A percentile compares a stretch with the other conserved stretches of the same genome.
These are phyloP conservation scores for Mollisia scopiformis DNA, from an alignment of 2,329 filamentous ascomycete genomes.

Conservation along the genomic window DNA sequence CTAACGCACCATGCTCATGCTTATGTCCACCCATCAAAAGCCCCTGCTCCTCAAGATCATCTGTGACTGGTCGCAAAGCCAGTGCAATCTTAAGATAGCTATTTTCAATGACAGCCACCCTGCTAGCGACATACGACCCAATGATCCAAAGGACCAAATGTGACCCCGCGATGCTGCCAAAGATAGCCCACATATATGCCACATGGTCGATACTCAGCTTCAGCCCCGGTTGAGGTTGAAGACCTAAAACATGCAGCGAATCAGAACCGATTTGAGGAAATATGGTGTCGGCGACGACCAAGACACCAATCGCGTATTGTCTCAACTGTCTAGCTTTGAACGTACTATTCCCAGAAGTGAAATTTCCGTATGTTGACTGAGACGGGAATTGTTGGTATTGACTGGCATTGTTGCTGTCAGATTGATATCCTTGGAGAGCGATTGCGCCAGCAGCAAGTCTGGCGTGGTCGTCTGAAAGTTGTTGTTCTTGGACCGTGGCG, in stretches of 20 bases:
- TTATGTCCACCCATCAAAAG: not conserved
- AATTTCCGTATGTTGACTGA: not conserved
- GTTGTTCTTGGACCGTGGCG: not conserved
- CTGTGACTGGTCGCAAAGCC: not conserved
- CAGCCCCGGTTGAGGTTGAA: not conserved
- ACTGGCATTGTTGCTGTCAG: not conserved
- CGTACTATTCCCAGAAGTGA: not conserved
- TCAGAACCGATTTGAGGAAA: not conserved
- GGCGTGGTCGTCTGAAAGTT: not conserved
- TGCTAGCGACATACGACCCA: not conserved
- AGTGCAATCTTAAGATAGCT: not conserved
- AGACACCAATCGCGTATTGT: not conserved
- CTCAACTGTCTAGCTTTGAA: not conserved
- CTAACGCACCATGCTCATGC: not conserved
- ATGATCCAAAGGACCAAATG: not conserved
- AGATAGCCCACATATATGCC: not conserved
- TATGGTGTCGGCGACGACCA: not conserved
- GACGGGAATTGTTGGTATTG: not conserved
- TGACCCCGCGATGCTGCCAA: not conserved
- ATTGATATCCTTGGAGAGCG: slow-evolving; percentile 1
- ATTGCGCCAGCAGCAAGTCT: not conserved
- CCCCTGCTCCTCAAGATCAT: not conserved
- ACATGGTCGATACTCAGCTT: not conserved
- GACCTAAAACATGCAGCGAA: not conserved
- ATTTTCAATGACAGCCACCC: not conserved